Conservation (phyloP, 371 early-diverging fungal species). For the Saksenaea oblongispora region DNA sequence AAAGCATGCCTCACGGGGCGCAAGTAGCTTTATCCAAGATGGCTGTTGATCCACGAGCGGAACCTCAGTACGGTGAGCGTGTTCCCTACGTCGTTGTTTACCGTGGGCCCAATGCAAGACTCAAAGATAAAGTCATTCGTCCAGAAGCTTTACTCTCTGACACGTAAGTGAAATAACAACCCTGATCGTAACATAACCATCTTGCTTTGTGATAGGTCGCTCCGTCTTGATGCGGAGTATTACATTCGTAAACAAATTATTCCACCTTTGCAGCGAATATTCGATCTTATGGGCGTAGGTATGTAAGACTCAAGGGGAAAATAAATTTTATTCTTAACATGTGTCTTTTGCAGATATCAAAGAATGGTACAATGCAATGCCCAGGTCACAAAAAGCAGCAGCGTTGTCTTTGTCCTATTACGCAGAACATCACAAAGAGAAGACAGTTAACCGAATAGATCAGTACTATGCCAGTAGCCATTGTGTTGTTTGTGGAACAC, state of each 20-base stretch:
- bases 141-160: constrained; percentile 67
- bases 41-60: constrained; percentile 67
- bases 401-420: constrained; percentile 25
- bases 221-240: constrained; percentile 74
- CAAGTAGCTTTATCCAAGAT: constrained; percentile 66
- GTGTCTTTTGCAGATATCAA: constrained; percentile 41
- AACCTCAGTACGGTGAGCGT: constrained; percentile 86
- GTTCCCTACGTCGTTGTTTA: constrained; percentile 86
- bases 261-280: constrained; percentile 78
- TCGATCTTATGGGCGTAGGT: constrained; percentile 78
- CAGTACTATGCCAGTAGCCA: constrained; percentile 45
- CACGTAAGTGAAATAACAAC: constrained; percentile 27
- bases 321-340: neutral
- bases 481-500: constrained; percentile 36
- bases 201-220: constrained; percentile 29
- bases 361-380: constrained; percentile 70
- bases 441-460: constrained; percentile 28
- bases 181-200: neutral
- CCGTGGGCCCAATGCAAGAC: constrained; percentile 62
- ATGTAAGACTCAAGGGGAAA: constrained; percentile 5
- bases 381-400: constrained; percentile 39
- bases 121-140: constrained; percentile 71
- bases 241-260: constrained; percentile 86
- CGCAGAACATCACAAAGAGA: neutral
- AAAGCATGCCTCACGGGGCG: constrained; percentile 75